These are phyloP conservation scores for Botrytis galanthina DNA, from an alignment of 2,329 filamentous ascomycete species.

Conservation along the genomic window DNA sequence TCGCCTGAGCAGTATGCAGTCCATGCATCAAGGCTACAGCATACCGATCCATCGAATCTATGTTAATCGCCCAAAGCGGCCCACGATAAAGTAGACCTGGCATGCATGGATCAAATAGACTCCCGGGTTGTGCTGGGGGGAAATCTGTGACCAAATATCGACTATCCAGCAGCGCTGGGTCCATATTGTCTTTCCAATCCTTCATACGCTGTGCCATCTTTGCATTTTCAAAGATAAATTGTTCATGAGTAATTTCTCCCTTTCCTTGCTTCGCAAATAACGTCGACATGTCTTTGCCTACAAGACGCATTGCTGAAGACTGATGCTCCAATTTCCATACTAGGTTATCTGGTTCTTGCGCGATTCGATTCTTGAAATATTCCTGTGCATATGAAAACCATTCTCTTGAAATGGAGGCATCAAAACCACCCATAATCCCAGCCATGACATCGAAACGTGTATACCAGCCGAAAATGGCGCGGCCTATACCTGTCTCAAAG, in stretches of 20 bases:
- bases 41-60: conserved; percentile 73
- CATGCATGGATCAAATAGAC: conserved; percentile 71
- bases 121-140: conserved; percentile 40
- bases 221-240: conserved; percentile 63
- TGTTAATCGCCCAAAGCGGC: conserved; percentile 71
- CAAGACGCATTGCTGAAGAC: conserved; percentile 64
- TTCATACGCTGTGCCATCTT: conserved; percentile 49
- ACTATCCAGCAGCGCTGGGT: conserved; percentile 60
- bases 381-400: conserved; percentile 62
- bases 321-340: conserved; percentile 65
- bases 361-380: conserved; percentile 59
- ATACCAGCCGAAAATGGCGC: conserved; percentile 85
- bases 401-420: conserved; percentile 68
- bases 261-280: conserved; percentile 69
- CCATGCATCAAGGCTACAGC: conserved; percentile 78
- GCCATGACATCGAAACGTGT: conserved; percentile 82
- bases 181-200: conserved; percentile 55
- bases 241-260: conserved; percentile 60
- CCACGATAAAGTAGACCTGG: conserved; percentile 68
- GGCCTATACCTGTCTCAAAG: conserved; percentile 66
- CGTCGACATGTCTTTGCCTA: conserved; percentile 77
- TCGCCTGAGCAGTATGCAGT: conserved; percentile 63
- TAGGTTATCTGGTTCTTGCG: conserved; percentile 60
- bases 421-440: conserved; percentile 76
- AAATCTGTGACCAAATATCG: conserved; percentile 64